Percentiles rank a stretch among this genome's conserved stretches.
phyloP scores from a whole-genome alignment of 306 rosid species.

The Casuarina glauca region DNA sequence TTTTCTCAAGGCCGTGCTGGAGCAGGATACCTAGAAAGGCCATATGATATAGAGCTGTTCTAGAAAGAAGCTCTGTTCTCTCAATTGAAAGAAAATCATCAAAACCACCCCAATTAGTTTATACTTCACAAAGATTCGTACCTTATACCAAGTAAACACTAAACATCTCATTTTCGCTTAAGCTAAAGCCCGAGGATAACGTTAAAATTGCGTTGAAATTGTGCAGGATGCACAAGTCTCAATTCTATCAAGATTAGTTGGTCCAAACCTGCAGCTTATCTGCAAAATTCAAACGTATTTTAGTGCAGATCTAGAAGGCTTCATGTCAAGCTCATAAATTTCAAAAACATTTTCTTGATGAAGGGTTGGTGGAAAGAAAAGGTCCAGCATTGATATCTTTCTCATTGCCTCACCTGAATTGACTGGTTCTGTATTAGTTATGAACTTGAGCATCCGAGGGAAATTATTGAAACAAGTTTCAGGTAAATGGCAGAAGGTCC shows the following conservation, averaged over 20 bases:
- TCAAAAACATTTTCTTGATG: neutral
- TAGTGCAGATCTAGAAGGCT: neutral
- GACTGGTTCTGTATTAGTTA: neutral
- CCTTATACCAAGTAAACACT: neutral
- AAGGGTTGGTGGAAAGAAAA: neutral
- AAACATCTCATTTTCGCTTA: too few species aligned
- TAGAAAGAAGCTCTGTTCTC: too few species aligned
- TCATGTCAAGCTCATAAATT: neutral
- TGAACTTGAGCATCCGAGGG: too few species aligned
- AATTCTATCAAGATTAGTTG: neutral
- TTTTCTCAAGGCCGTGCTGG: neutral
- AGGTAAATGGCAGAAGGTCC: neutral
- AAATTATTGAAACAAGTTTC: neutral
- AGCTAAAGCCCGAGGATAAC: neutral
- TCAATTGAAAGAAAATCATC: neutral
- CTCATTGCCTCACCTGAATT: neutral
- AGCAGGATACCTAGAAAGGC: neutral
- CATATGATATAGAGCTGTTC: neutral
- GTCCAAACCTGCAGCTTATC: neutral
- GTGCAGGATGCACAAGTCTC: neutral
- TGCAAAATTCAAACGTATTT: neutral
- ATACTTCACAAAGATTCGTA: neutral
- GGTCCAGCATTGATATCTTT: neutral
- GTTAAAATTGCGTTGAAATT: neutral
- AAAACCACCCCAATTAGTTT: neutral